Evolutionary conservation across 495 filamentous ascomycete species (phyloP), one percentile per base, ranked within the genome.

Genomic region (Podospora pseudoanserina): DNA sequence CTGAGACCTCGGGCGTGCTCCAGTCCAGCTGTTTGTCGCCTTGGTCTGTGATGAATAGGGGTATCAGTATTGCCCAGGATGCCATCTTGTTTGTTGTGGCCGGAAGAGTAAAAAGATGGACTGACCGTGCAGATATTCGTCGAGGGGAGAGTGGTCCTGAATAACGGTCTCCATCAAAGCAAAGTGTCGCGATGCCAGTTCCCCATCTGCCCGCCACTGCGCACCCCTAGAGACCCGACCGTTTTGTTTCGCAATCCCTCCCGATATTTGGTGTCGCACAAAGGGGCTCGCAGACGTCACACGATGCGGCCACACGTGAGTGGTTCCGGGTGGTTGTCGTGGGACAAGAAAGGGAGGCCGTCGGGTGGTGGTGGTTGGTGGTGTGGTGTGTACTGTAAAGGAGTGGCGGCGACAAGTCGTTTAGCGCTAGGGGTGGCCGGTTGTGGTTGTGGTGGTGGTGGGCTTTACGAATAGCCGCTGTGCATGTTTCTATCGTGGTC

Each of bases 61-160:
- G 13, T 59, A 44, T 71, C 58, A 70, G 67, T 66, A 27, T 39
- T 61, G 32, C 30, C 61, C 60, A 49, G 56, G 23, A 61, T 56
- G 65, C 20, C 63, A 71, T 60, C 1, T 27, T 26, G 5, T 56
- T 23, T 26, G 28, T 70, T 59, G 23, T 39, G 23, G 23, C 26
- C 55, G 11, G 26, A 27, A 49, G 19, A 39, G 16, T 3, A 61
- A 44, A 20, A 39, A 61, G 64, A 27, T 16, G 27, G 18, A 77
- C 81, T 70, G 77, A 97, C 94, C 95, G 86, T 96, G 90, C 67
- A 99, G 88, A 82, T 96, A 97, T 70, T 91, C 90, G 76, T 92
- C 93, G 80, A 98, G 84, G 68, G 95, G 95, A 73, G 93, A 92
- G 77, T 93, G 89, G 80, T 95, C 90, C 81, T 90, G 92, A 73